Evolutionary conservation across 2,329 filamentous ascomycete genomes (phyloP).

Genomic region (Conoideocrella luteorostrata): DNA sequence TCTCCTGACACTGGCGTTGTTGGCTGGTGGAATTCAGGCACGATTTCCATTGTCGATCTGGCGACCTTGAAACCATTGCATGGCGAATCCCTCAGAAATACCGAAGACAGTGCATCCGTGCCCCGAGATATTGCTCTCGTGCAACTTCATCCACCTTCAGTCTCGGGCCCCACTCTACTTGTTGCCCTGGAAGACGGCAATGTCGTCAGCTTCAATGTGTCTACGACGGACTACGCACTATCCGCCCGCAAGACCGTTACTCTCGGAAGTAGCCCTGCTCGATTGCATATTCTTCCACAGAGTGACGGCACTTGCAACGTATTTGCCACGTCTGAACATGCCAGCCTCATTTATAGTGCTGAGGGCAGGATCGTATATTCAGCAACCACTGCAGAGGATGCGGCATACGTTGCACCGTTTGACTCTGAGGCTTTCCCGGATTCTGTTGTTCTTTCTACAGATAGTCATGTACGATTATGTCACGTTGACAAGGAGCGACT

Average conservation of each 20-base stretch:
- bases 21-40: constrained; percentile 82
- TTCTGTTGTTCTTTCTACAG: constrained; percentile 75
- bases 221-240: constrained; percentile 53
- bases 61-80: constrained; percentile 58
- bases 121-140: constrained; percentile 77
- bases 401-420: constrained; percentile 75
- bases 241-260: constrained; percentile 73
- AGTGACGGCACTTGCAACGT: constrained; percentile 65
- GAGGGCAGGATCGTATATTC: constrained; percentile 89
- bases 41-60: constrained; percentile 67
- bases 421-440: constrained; percentile 73
- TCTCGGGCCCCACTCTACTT: constrained; percentile 66
- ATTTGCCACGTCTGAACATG: constrained; percentile 90
- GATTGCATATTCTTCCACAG: constrained; percentile 70
- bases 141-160: constrained; percentile 60
- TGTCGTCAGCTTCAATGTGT: constrained; percentile 75
- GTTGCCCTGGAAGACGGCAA: constrained; percentile 89
- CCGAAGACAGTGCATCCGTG: constrained; percentile 65
- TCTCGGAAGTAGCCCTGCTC: constrained; percentile 78
- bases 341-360: constrained; percentile 84
- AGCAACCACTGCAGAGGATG: constrained; percentile 83
- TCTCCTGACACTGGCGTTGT: constrained; percentile 65
- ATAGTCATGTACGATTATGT: constrained; percentile 69
- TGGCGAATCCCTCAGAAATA: constrained; percentile 53
- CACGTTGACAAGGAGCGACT: constrained; percentile 76